These are phyloP conservation scores for Arachnomyces sp. DNA, from an alignment of 2,329 filamentous ascomycete species.

Conservation along the genomic window DNA sequence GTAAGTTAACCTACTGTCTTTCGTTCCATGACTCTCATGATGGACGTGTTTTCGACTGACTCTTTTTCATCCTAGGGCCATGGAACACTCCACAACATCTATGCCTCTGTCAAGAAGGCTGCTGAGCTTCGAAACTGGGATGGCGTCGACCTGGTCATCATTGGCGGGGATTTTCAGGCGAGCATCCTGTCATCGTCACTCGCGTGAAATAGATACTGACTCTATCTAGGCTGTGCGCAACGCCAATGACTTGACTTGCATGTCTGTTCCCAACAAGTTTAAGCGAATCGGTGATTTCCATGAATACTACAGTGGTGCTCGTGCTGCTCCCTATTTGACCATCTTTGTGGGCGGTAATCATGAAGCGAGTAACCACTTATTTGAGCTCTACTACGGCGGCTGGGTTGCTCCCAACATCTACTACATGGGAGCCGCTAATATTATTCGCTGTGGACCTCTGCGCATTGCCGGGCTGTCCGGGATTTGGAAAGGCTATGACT, in stretches of 20 bases:
- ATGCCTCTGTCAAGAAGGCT: constrained; percentile 63
- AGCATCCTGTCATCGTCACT: constrained; percentile 4
- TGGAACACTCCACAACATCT: constrained; percentile 85
- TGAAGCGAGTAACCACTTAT: constrained; percentile 82
- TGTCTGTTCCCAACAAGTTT: constrained; percentile 84
- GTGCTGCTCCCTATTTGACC: constrained; percentile 75
- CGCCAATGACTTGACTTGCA: constrained; percentile 74
- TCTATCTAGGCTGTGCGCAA: constrained; percentile 67
- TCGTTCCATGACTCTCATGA: constrained; percentile 2
- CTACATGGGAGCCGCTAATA: constrained; percentile 88
- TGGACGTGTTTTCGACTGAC: constrained; percentile 10
- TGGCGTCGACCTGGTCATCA: constrained; percentile 79
- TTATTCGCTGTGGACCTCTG: constrained; percentile 72
- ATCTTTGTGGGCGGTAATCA: constrained; percentile 93
- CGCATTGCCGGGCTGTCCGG: constrained; percentile 85
- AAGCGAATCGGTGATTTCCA: constrained; percentile 85
- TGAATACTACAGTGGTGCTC: constrained; percentile 77
- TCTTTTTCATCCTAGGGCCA: constrained; percentile 56
- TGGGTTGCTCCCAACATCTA: constrained; percentile 98
- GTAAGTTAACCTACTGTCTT: constrained; percentile 42
- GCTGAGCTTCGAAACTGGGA: constrained; percentile 68
- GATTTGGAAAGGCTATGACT: constrained; percentile 91
- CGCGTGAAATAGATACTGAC: constrained; percentile 1
- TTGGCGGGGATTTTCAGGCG: constrained; percentile 92
- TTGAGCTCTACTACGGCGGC: constrained; percentile 90